Percentiles rank a stretch among this genome's conserved stretches.
Conservation (phyloP, 805 yeast species). For the Saccharomycopsis sp. region DNA sequence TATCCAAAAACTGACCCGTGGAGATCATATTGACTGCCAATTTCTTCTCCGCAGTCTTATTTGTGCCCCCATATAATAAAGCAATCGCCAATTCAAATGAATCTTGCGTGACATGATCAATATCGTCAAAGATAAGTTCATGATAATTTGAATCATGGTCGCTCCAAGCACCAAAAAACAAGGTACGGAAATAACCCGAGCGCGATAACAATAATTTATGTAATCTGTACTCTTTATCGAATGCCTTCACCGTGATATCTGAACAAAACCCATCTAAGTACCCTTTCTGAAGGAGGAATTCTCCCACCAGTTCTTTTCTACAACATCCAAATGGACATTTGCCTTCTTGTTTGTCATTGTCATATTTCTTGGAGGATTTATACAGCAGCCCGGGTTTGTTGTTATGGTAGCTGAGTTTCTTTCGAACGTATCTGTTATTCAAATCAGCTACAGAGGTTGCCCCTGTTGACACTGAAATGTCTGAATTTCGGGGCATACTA, state of each 20-base stretch:
- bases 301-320: constrained; percentile 21
- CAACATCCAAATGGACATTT: constrained; percentile 29
- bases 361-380: constrained; percentile 4
- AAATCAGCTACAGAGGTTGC: background rate
- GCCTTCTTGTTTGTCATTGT: constrained; percentile 4
- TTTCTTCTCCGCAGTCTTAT: constrained; percentile 28
- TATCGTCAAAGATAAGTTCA: constrained; percentile 34
- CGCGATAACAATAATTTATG: constrained; percentile 41
- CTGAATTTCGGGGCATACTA: background rate
- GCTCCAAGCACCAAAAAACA: constrained; percentile 41
- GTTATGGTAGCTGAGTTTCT: constrained; percentile 1
- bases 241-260: constrained; percentile 43
- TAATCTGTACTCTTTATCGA: constrained; percentile 36
- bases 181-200: constrained; percentile 40
- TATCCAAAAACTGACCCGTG: constrained; percentile 42
- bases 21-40: constrained; percentile 40
- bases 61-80: constrained; percentile 39
- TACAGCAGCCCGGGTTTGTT: background rate
- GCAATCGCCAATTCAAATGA: constrained; percentile 44
- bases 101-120: constrained; percentile 34
- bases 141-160: constrained; percentile 24
- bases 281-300: constrained; percentile 34
- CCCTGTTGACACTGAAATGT: too few relatives aligned
- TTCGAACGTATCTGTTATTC: background rate
- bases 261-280: constrained; percentile 40